Evolutionary conservation across 805 yeast species (phyloP).

Genomic region (Wickerhamiella slavikovae): DNA sequence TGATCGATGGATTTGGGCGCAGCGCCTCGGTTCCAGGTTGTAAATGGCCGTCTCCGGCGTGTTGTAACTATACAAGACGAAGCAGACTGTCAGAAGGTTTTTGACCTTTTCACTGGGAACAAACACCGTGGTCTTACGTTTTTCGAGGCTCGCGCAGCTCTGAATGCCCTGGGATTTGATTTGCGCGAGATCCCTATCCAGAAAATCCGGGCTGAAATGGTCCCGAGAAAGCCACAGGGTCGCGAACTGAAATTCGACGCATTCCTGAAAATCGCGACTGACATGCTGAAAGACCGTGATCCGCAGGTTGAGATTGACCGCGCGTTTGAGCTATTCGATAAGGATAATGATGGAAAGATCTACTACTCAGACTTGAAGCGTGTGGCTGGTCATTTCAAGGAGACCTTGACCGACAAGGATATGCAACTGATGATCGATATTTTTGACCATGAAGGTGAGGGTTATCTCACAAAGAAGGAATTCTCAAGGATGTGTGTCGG

Average conservation of each 20-base stretch:
- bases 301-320: slow-evolving; percentile 81
- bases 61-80: too few species aligned
- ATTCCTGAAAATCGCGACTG: too few species aligned
- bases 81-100: too few species aligned
- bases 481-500: slow-evolving; percentile 12
- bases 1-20: too few species aligned
- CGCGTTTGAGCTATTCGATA: slow-evolving; percentile 88
- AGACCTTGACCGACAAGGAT: slow-evolving; percentile 79
- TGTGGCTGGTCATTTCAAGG: slow-evolving; percentile 85
- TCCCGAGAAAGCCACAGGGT: too few species aligned
- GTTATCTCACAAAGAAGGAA: slow-evolving; percentile 36
- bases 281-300: too few species aligned
- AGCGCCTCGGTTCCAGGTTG: too few species aligned
- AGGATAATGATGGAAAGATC: slow-evolving; percentile 74
- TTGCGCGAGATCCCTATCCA: slow-evolving; percentile 59
- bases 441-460: slow-evolving; percentile 90
- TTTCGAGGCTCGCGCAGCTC: slow-evolving; percentile 84
- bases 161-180: slow-evolving; percentile 87
- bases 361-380: slow-evolving; percentile 59
- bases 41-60: too few species aligned
- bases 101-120: slow-evolving; percentile 92
- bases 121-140: slow-evolving; percentile 77
- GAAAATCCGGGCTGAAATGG: slow-evolving; percentile 55
- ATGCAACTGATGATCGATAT: slow-evolving; percentile 93
- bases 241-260: too few species aligned